A percentile compares a stretch with the other conserved stretches of the same genome.
Evolutionary conservation across 1,284 basidiomycete species (phyloP).

Genomic region (Trichosporon faecale): DNA sequence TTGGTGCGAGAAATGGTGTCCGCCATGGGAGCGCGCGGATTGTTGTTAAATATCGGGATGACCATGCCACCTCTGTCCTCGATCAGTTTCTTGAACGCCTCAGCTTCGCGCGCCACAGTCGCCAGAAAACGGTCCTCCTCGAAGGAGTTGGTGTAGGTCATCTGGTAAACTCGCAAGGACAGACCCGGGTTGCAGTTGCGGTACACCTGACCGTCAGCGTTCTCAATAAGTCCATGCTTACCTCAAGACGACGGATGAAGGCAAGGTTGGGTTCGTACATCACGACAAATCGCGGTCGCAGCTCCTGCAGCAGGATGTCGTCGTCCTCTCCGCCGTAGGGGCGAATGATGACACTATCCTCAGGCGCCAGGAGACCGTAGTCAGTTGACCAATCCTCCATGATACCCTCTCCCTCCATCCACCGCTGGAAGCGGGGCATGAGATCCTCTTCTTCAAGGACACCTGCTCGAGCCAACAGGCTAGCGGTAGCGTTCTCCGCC

Average conservation of each 20-base stretch:
- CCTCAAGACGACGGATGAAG: slow-evolving; percentile 89
- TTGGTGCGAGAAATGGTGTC: slow-evolving; percentile 66
- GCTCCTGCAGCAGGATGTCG: slow-evolving; percentile 80
- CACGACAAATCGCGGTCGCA: slow-evolving; percentile 85
- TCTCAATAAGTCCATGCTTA: slow-evolving; percentile 45
- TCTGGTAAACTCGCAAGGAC: slow-evolving; percentile 88
- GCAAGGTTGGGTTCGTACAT: slow-evolving; percentile 94
- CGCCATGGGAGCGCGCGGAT: slow-evolving; percentile 57
- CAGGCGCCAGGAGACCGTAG: slow-evolving; percentile 76
- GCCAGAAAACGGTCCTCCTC: slow-evolving; percentile 95
- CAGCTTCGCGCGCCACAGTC: slow-evolving; percentile 83
- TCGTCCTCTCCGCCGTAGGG: slow-evolving; percentile 91
- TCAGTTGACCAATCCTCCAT: slow-evolving; percentile 65
- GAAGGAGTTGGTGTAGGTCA: slow-evolving; percentile 86
- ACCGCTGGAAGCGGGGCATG: slow-evolving; percentile 24
- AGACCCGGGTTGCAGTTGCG: slow-evolving; percentile 74
- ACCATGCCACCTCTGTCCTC: slow-evolving; percentile 90
- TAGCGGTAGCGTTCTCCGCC: slow-evolving; percentile 9
- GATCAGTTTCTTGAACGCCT: slow-evolving; percentile 90
- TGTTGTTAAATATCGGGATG: slow-evolving; percentile 80
- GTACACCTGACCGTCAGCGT: slow-evolving; percentile 63
- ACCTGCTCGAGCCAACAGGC: slow-evolving; percentile 33
- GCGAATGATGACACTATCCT: slow-evolving; percentile 79
- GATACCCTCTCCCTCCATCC: slow-evolving; percentile 31
- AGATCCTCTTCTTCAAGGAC: slow-evolving; percentile 47